A percentile compares a stretch with the other conserved stretches of the same genome.
Evolutionary conservation across 2,329 filamentous ascomycete species (phyloP).

Genomic region (Calonectria fujianensis): DNA sequence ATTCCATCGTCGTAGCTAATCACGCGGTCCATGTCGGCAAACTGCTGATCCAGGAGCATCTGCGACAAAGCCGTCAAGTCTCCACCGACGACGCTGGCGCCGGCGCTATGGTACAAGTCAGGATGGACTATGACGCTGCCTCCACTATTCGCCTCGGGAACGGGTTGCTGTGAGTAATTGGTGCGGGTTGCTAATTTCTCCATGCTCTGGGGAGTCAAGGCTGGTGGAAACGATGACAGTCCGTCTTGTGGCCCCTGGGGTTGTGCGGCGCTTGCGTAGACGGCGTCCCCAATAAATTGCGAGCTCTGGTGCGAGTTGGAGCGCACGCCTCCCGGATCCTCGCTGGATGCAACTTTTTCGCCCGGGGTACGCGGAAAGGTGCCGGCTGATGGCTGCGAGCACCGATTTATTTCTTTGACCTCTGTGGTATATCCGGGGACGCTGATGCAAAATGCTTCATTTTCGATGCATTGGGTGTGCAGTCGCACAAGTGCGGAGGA

Average conservation of each 20-base stretch:
- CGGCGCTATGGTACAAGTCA: slow-evolving; percentile 18
- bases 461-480: slow-evolving; percentile 33
- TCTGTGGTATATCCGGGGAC: slow-evolving; percentile 44
- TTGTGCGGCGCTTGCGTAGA: background rate
- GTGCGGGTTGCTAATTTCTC: background rate
- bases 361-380: background rate
- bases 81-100: slow-evolving; percentile 8
- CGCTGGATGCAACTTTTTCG: background rate
- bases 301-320: background rate
- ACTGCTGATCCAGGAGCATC: slow-evolving; percentile 32
- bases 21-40: slow-evolving; percentile 24
- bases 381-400: background rate
- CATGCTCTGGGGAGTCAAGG: slow-evolving; percentile 9
- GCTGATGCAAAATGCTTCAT: slow-evolving; percentile 38
- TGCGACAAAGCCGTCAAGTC: slow-evolving; percentile 32
- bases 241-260: background rate
- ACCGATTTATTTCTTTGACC: slow-evolving; percentile 38
- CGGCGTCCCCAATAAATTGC: background rate
- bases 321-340: background rate
- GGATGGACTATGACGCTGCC: slow-evolving; percentile 3
- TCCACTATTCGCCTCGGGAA: background rate
- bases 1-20: slow-evolving; percentile 32
- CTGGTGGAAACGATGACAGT: background rate
- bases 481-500: slow-evolving; percentile 1
- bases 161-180: slow-evolving; percentile 13